A percentile compares a stretch with the other conserved stretches of the same genome.
These are phyloP conservation scores for Saksenaea vasiformis DNA, from an alignment of 371 early-diverging fungal genomes.

Conservation along the genomic window DNA sequence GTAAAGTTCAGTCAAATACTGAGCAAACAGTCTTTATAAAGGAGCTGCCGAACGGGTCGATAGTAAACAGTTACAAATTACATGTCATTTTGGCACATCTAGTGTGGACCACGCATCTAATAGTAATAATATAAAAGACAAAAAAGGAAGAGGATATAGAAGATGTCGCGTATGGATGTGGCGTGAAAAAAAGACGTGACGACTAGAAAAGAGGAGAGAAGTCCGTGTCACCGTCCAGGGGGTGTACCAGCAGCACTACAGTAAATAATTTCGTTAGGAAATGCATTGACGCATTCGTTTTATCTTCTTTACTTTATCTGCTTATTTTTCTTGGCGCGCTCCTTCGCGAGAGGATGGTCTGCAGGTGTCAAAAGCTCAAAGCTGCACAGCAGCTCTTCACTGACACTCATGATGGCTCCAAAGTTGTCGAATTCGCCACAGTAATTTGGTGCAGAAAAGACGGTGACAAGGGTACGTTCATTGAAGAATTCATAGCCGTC, in stretches of 20 bases:
- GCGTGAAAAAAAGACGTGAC: no score
- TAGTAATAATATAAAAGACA: no score
- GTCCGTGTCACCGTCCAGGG: neutral
- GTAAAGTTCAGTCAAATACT: no score
- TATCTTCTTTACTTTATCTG: neutral
- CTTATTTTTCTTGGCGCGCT: conserved; percentile 10
- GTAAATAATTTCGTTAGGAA: neutral
- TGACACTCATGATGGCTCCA: conserved; percentile 94
- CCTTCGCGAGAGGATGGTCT: conserved; percentile 22
- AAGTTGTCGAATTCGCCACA: conserved; percentile 98
- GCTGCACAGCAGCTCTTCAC: conserved; percentile 86
- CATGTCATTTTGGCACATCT: no score
- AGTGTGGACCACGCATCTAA: no score
- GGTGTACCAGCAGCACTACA: neutral
- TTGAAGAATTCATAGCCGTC: conserved; percentile 99
- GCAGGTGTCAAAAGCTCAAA: conserved; percentile 58
- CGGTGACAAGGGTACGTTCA: conserved; percentile 90
- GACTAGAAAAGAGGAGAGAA: no score
- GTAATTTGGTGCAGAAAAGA: conserved; percentile 98
- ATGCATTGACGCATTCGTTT: neutral
- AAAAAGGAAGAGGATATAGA: no score
- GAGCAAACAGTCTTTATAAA: no score
- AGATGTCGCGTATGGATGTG: no score
- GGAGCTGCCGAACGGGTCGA: no score
- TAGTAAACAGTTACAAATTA: no score